These are phyloP conservation scores for Xylaria venustula DNA, from an alignment of 495 filamentous ascomycete species.

Conservation along the genomic window DNA sequence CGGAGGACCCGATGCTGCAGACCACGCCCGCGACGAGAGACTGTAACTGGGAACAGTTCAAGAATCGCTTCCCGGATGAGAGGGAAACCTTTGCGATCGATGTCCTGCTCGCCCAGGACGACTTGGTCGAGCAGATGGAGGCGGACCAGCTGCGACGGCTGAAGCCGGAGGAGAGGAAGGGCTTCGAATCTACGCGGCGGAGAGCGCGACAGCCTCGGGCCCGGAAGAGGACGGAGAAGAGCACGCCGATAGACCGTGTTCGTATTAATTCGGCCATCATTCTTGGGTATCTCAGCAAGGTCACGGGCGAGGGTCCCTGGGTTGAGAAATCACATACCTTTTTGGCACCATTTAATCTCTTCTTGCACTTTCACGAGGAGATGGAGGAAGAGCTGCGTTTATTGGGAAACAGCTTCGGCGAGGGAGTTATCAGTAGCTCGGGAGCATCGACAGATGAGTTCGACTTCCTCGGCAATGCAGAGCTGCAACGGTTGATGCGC, in stretches of 20 bases:
- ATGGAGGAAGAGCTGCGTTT: constrained; percentile 32
- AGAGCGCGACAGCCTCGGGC: constrained; percentile 21
- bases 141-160: constrained; percentile 8
- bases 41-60: constrained; percentile 39
- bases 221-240: constrained; percentile 19
- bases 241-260: constrained; percentile 33
- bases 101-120: constrained; percentile 25
- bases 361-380: constrained; percentile 37
- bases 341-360: constrained; percentile 37
- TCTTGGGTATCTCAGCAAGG: constrained; percentile 28
- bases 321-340: constrained; percentile 33
- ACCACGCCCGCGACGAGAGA: constrained; percentile 26
- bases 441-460: background rate
- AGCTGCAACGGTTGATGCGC: constrained; percentile 28
- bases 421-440: background rate
- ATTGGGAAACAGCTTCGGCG: constrained; percentile 36
- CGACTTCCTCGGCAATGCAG: constrained; percentile 26
- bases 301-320: constrained; percentile 22
- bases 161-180: constrained; percentile 15
- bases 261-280: constrained; percentile 41
- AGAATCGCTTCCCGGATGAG: constrained; percentile 33
- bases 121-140: constrained; percentile 14
- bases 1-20: constrained; percentile 9
- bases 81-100: constrained; percentile 34
- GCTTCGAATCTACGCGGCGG: constrained; percentile 10